These are phyloP conservation scores for Alternaria solani DNA, from an alignment of 2,329 filamentous ascomycete species.

Conservation along the genomic window DNA sequence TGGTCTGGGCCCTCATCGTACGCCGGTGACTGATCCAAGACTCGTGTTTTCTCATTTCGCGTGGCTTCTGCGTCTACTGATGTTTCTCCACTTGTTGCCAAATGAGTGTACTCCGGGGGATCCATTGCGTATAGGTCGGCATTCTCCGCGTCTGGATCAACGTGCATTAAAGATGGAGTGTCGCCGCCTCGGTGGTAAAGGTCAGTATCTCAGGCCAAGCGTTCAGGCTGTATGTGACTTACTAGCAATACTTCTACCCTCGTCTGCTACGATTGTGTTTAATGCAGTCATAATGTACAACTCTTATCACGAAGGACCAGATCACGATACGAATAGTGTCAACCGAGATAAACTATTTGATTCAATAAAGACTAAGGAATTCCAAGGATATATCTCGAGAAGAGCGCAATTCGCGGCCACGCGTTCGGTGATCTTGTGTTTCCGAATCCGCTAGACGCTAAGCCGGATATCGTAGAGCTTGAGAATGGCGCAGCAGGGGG, in stretches of 20 bases:
- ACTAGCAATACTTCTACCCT: not conserved
- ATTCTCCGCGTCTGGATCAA: slow-evolving; percentile 11
- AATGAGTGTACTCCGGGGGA: slow-evolving; percentile 31
- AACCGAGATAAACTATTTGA: not conserved
- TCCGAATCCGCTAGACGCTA: slow-evolving; percentile 1
- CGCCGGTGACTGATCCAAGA: not conserved
- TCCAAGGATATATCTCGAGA: not conserved
- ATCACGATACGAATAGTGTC: not conserved
- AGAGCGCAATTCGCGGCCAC: not conserved
- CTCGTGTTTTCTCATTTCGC: slow-evolving; percentile 19
- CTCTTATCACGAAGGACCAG: not conserved
- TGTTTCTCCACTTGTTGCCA: slow-evolving; percentile 20
- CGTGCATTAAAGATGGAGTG: not conserved
- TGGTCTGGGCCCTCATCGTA: not conserved
- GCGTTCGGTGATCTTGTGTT: not conserved
- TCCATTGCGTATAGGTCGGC: slow-evolving; percentile 28
- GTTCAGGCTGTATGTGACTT: not conserved
- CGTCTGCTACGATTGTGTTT: not conserved
- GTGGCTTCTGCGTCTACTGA: slow-evolving; percentile 28
- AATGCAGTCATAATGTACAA: not conserved
- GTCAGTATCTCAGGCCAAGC: not conserved
- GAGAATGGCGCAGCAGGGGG: slow-evolving; percentile 8
- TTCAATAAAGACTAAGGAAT: not conserved
- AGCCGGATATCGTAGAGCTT: slow-evolving; percentile 5
- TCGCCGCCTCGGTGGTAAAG: not conserved